Evolutionary conservation across 1,139 yeast species (phyloP).

Genomic region (Saccharomyces hybrid): DNA sequence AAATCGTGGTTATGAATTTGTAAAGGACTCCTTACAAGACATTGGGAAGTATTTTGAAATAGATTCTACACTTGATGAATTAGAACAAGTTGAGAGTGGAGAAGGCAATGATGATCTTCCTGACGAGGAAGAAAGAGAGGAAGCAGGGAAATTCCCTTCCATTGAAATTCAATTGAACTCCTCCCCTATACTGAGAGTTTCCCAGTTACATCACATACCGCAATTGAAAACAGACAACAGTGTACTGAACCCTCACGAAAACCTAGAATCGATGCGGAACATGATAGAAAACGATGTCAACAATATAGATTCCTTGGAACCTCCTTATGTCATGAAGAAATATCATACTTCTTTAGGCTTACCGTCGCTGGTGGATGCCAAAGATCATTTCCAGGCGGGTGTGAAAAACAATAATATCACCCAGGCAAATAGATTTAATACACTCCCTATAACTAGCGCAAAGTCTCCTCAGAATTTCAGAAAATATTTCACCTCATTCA

Average conservation of each 20-base stretch:
- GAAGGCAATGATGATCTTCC: background rate
- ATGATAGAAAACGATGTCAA: background rate
- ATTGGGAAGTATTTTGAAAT: slow-evolving; percentile 11
- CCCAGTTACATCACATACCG: background rate
- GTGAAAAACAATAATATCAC: background rate
- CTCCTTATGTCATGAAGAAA: slow-evolving; percentile 16
- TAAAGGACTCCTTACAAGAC: slow-evolving; percentile 17
- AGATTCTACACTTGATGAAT: slow-evolving; percentile 1
- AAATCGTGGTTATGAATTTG: slow-evolving; percentile 18
- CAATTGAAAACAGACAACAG: background rate
- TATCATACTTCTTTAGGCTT: slow-evolving; percentile 20
- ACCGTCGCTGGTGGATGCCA: slow-evolving; percentile 7
- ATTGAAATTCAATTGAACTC: background rate
- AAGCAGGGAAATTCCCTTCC: background rate
- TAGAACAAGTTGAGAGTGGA: background rate
- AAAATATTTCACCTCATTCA: slow-evolving; percentile 29
- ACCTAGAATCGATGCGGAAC: background rate
- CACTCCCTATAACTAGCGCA: slow-evolving; percentile 5
- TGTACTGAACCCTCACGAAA: background rate
- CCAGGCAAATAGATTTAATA: background rate
- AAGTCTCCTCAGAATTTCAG: slow-evolving; percentile 20
- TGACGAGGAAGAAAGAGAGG: background rate
- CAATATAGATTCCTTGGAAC: slow-evolving; percentile 1
- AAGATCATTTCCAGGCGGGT: background rate
- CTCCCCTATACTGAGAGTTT: background rate